A percentile compares a stretch with the other conserved stretches of the same genome.
These are phyloP conservation scores for Pythium oligandrum DNA, from an alignment of 352 stramenopile genomes.

Conservation along the genomic window DNA sequence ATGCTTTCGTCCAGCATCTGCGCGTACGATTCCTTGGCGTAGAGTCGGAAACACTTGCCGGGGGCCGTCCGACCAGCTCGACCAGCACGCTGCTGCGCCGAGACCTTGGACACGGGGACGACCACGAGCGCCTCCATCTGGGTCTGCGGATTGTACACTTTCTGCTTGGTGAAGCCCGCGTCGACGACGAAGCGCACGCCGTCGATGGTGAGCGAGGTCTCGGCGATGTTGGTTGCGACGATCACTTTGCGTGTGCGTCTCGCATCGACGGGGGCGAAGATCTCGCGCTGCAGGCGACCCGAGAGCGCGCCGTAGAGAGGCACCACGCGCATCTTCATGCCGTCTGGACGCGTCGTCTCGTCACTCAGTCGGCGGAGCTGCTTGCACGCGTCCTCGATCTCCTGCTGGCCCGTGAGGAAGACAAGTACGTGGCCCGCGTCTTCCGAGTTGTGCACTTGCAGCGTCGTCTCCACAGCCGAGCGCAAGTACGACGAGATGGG, in stretches of 20 bases:
- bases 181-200: constrained; percentile 87
- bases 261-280: constrained; percentile 78
- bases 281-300: constrained; percentile 88
- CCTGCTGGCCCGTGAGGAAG: constrained; percentile 93
- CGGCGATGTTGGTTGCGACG: constrained; percentile 92
- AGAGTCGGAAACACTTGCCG: constrained; percentile 98
- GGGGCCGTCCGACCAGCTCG: constrained; percentile 94
- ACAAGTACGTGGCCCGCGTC: constrained; percentile 89
- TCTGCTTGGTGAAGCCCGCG: constrained; percentile 89
- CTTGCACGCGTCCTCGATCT: constrained; percentile 88
- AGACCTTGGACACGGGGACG: constrained; percentile 93
- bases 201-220: constrained; percentile 99
- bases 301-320: constrained; percentile 96
- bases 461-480: constrained; percentile 64
- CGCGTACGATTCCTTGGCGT: constrained; percentile 96
- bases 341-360: constrained; percentile 3
- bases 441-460: constrained; percentile 72
- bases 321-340: constrained; percentile 62
- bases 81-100: constrained; percentile 93
- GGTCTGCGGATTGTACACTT: constrained; percentile 80
- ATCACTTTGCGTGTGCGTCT: constrained; percentile 63
- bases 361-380: constrained; percentile 67
- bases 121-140: constrained; percentile 87
- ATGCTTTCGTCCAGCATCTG: constrained; percentile 97
- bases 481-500: constrained; percentile 63